phyloP scores from a whole-genome alignment of 345 rosid species.

The Rubroshorea leprosula region DNA sequence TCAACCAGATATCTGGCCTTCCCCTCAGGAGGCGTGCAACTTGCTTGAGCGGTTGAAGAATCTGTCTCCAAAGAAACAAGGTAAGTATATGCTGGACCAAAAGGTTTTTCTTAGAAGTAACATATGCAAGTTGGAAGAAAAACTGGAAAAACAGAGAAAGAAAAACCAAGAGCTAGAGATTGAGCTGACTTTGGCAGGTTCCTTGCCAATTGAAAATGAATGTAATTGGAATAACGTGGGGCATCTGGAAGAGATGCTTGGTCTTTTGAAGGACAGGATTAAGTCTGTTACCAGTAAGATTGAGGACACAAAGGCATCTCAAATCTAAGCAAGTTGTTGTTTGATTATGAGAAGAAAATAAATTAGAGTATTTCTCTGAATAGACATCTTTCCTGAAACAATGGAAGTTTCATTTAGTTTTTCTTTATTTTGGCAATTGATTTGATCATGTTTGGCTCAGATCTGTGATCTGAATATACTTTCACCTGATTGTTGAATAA shows the following conservation, averaged over 20 bases:
- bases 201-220: conserved; percentile 4
- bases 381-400: too few relatives aligned
- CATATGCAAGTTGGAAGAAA: conserved; percentile 12
- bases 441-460: background rate
- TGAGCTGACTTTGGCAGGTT: conserved; percentile 12
- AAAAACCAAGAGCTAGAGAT: conserved; percentile 27
- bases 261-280: conserved; percentile 18
- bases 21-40: conserved; percentile 12
- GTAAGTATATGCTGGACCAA: conserved; percentile 36
- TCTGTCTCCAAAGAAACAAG: conserved; percentile 23
- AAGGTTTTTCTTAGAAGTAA: conserved; percentile 17
- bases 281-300: conserved; percentile 1
- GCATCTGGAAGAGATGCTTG: conserved; percentile 11
- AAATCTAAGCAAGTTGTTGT: background rate
- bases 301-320: background rate
- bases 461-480: background rate
- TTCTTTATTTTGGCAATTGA: too few relatives aligned
- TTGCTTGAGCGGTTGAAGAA: conserved; percentile 21
- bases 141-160: conserved; percentile 16
- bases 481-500: too few relatives aligned
- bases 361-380: background rate
- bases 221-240: conserved; percentile 7
- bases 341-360: background rate
- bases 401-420: too few relatives aligned
- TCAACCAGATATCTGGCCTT: conserved; percentile 39